These are phyloP conservation scores for Porodaedalea pini DNA, from an alignment of 1,284 basidiomycete species.

Conservation along the genomic window DNA sequence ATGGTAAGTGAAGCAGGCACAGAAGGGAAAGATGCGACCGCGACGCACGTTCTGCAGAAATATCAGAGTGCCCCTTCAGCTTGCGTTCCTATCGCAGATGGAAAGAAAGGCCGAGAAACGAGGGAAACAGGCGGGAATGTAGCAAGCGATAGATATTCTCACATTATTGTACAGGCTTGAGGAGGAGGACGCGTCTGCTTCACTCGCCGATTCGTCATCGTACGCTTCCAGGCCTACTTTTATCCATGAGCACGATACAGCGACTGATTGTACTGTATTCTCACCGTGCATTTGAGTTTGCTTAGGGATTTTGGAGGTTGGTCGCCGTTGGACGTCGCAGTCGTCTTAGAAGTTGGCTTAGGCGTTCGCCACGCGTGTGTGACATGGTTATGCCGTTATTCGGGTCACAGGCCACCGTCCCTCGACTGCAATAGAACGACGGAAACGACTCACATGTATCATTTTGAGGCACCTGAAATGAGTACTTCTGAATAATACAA, in stretches of 20 bases:
- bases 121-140: conserved; percentile 56
- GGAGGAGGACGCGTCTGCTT: too few species aligned
- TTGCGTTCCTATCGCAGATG: conserved; percentile 60
- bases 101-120: conserved; percentile 56
- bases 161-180: conserved; percentile 43
- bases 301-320: too few species aligned
- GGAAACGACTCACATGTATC: too few species aligned
- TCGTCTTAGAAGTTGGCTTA: too few species aligned
- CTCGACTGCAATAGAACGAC: too few species aligned
- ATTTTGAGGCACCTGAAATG: too few species aligned
- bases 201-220: conserved; percentile 60
- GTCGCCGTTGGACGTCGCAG: too few species aligned
- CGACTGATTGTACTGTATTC: too few species aligned
- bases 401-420: too few species aligned
- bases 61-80: conserved; percentile 40
- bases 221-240: conserved; percentile 59
- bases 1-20: not conserved
- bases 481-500: too few species aligned
- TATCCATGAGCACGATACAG: not conserved
- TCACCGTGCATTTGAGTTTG: not conserved
- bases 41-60: conserved; percentile 47
- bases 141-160: conserved; percentile 50
- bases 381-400: too few species aligned
- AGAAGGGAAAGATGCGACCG: not conserved
- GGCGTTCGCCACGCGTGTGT: too few species aligned